Percentiles rank a stretch among this genome's conserved stretches.
Evolutionary conservation across 2,329 filamentous ascomycete species (phyloP).

Genomic region (Stagonosporopsis chrysanthemi): DNA sequence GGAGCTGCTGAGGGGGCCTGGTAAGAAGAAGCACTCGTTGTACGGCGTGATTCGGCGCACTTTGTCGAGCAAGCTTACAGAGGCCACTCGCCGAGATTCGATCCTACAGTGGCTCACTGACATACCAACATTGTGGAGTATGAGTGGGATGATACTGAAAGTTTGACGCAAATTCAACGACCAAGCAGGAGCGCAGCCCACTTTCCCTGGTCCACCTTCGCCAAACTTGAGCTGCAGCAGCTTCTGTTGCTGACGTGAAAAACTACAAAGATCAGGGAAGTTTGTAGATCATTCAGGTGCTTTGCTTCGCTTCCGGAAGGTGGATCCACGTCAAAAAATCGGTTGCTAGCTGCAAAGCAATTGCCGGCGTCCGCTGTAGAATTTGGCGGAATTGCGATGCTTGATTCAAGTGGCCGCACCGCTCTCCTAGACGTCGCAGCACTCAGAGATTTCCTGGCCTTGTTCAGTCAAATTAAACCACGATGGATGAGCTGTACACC

Average conservation of each 20-base stretch:
- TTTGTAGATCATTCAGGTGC: conserved; percentile 1
- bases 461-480: neutral
- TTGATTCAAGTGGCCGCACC: neutral
- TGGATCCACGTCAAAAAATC: conserved; percentile 1
- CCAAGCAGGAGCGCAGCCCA: neutral
- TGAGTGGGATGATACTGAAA: neutral
- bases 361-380: conserved; percentile 1
- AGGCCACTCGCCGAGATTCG: conserved; percentile 1
- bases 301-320: conserved; percentile 10
- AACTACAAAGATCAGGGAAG: conserved; percentile 3
- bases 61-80: neutral
- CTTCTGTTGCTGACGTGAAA: conserved; percentile 2
- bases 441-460: neutral
- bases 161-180: neutral
- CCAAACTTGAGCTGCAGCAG: neutral
- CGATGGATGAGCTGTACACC: neutral
- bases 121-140: neutral
- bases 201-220: neutral
- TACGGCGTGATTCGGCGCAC: conserved; percentile 11
- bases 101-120: neutral
- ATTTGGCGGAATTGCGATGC: neutral
- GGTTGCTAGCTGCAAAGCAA: conserved; percentile 5
- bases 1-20: neutral
- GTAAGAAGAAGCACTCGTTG: conserved; percentile 3
- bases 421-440: neutral